Evolutionary conservation across 805 yeast genomes (phyloP).

Genomic region (Pichia membranifaciens): DNA sequence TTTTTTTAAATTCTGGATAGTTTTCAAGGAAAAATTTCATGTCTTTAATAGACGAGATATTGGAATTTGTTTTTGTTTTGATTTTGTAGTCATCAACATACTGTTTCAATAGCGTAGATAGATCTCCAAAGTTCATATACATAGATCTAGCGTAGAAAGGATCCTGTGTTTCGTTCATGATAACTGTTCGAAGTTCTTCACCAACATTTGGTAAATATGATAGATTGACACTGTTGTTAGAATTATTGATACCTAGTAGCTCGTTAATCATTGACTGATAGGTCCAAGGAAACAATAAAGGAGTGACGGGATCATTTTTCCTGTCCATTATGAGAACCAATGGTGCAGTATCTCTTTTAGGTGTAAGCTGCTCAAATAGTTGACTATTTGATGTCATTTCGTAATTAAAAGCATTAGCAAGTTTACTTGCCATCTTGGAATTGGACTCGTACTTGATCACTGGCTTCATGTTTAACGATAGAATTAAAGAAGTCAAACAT

Average conservation of each 20-base stretch:
- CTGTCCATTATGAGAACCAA: conserved; percentile 73
- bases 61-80: conserved; percentile 69
- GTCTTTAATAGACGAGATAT: conserved; percentile 75
- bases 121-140: conserved; percentile 90
- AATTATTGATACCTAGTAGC: conserved; percentile 67
- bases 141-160: conserved; percentile 71
- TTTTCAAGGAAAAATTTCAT: conserved; percentile 88
- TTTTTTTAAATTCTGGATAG: conserved; percentile 87
- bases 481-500: conserved; percentile 48
- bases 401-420: conserved; percentile 62
- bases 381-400: conserved; percentile 51
- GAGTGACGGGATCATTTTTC: conserved; percentile 87
- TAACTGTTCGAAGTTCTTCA: conserved; percentile 58
- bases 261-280: conserved; percentile 98
- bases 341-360: conserved; percentile 57
- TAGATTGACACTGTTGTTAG: conserved; percentile 62
- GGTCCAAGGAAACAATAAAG: conserved; percentile 93
- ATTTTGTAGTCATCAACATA: conserved; percentile 78
- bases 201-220: conserved; percentile 48
- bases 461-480: conserved; percentile 75
- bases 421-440: conserved; percentile 55
- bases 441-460: conserved; percentile 70
- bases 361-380: conserved; percentile 61
- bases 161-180: conserved; percentile 64
- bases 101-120: conserved; percentile 80